A percentile compares a stretch with the other conserved stretches of the same genome.
Evolutionary conservation across 495 filamentous ascomycete species (phyloP).

Genomic region (Penicillium atrosanguineum): DNA sequence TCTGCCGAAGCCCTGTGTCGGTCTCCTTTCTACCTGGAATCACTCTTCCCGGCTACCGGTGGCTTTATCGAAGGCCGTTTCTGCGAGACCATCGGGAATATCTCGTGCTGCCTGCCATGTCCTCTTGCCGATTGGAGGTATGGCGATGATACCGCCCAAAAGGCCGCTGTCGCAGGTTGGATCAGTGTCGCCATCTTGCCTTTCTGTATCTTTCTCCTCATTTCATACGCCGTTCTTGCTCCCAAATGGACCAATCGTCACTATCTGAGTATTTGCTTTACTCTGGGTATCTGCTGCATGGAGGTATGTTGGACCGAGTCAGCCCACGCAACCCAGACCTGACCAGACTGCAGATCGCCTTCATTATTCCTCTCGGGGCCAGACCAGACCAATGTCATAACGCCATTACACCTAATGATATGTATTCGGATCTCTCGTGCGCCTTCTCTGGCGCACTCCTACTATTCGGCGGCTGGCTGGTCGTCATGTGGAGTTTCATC

Average conservation of each 20-base stretch:
- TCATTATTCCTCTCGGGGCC: constrained; percentile 84
- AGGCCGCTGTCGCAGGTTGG: constrained; percentile 69
- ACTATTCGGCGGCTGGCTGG: constrained; percentile 78
- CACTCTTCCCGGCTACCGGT: constrained; percentile 54
- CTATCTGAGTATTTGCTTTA: constrained; percentile 85
- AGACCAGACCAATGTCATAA: constrained; percentile 84
- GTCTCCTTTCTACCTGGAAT: constrained; percentile 60
- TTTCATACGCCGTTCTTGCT: constrained; percentile 81
- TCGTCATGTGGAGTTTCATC: constrained; percentile 84
- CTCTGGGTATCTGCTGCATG: constrained; percentile 70
- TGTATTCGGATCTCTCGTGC: constrained; percentile 77
- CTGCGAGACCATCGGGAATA: constrained; percentile 50
- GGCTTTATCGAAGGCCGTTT: constrained; percentile 69
- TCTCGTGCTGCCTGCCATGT: constrained; percentile 84
- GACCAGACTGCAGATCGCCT: constrained; percentile 48
- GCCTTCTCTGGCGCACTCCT: constrained; percentile 86
- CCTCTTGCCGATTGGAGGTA: constrained; percentile 83
- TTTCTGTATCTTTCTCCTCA: constrained; percentile 70
- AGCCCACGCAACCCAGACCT: background rate
- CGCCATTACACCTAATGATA: constrained; percentile 88
- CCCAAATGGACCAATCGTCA: constrained; percentile 89
- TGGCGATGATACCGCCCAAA: constrained; percentile 65
- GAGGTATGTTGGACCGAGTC: constrained; percentile 53
- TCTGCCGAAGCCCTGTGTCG: constrained; percentile 53
- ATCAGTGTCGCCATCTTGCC: constrained; percentile 72